Conservation (phyloP, 2,329 filamentous ascomycete species). For the Aspergillus sp. region DNA sequence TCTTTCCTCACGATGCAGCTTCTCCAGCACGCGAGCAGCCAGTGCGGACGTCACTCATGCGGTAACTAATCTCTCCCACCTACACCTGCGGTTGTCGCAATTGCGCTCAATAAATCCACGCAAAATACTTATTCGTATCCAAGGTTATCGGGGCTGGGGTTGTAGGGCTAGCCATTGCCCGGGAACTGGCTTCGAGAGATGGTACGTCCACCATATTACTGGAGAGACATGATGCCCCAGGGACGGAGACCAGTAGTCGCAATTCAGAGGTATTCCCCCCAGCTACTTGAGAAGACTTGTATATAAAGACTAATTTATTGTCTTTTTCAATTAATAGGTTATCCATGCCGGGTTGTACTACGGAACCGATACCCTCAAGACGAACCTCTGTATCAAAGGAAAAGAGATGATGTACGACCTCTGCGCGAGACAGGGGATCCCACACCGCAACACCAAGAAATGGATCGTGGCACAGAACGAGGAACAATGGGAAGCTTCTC, state of each 20-base stretch:
- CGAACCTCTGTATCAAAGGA: conserved; percentile 73
- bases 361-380: conserved; percentile 70
- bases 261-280: conserved; percentile 67
- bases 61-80: conserved; percentile 22
- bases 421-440: conserved; percentile 63
- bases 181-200: conserved; percentile 60
- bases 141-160: conserved; percentile 65
- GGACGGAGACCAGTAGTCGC: conserved; percentile 81
- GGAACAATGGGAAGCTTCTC: conserved; percentile 58
- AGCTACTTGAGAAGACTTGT: too few species aligned
- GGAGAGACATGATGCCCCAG: conserved; percentile 70
- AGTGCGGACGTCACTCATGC: conserved; percentile 61
- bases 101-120: neutral
- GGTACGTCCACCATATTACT: conserved; percentile 68
- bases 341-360: conserved; percentile 97
- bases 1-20: conserved; percentile 23
- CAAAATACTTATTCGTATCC: neutral
- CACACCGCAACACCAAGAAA: conserved; percentile 74
- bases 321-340: conserved; percentile 49
- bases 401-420: conserved; percentile 73
- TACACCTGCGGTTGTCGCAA: neutral
- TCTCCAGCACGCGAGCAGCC: conserved; percentile 38
- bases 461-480: conserved; percentile 89
- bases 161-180: conserved; percentile 75
- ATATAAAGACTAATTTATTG: neutral